A percentile compares a stretch with the other conserved stretches of the same genome.
Conservation (phyloP, 306 rosid species). For the Dicorynia guianensis region DNA sequence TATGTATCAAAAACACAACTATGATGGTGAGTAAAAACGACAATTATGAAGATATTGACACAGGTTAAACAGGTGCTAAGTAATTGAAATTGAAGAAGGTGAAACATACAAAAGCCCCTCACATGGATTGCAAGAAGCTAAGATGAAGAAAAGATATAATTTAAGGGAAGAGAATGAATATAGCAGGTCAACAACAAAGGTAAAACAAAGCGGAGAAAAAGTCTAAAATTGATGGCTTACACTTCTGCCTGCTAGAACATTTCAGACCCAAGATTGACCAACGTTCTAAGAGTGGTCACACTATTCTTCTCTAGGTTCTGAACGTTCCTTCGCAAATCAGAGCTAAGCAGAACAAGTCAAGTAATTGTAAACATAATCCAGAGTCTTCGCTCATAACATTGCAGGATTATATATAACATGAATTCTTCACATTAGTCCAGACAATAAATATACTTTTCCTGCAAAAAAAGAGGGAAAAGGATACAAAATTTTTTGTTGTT, state of each 20-base stretch:
- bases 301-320: constrained; percentile 86
- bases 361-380: constrained; percentile 39
- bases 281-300: constrained; percentile 78
- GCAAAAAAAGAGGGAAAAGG: constrained; percentile 45
- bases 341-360: constrained; percentile 65
- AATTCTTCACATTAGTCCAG: constrained; percentile 20
- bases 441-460: background rate
- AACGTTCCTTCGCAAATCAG: constrained; percentile 80
- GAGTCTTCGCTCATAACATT: constrained; percentile 24
- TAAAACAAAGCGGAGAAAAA: background rate
- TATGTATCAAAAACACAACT: background rate
- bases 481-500: constrained; percentile 89
- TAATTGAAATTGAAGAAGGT: background rate
- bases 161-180: background rate
- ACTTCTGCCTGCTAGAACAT: constrained; percentile 92
- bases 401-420: background rate
- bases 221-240: constrained; percentile 59
- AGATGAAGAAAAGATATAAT: constrained; percentile 6
- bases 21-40: background rate
- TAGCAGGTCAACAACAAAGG: constrained; percentile 14
- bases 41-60: constrained; percentile 23
- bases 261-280: constrained; percentile 95
- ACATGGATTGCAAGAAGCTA: constrained; percentile 8
- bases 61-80: constrained; percentile 13
- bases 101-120: background rate